These are phyloP conservation scores for Microthlaspi erraticum DNA, from an alignment of 345 rosid genomes.

Conservation along the genomic window DNA sequence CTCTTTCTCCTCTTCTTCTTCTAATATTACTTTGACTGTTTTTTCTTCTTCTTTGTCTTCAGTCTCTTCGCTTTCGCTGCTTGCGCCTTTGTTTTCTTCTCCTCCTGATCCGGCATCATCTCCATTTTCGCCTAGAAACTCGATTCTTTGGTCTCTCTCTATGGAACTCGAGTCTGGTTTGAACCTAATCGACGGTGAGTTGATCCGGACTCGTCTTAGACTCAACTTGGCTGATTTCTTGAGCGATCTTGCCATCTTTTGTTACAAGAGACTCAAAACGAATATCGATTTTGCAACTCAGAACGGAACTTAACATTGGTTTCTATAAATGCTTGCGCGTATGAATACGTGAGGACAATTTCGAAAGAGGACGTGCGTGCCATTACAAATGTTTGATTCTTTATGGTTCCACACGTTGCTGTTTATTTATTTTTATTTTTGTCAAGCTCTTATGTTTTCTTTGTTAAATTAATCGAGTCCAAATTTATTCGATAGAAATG, in stretches of 20 bases:
- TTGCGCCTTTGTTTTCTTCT: slow-evolving; percentile 33
- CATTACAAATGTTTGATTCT: slow-evolving; percentile 36
- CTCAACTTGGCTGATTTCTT: slow-evolving; percentile 54
- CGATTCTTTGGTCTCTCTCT: slow-evolving; percentile 55
- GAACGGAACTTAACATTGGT: slow-evolving; percentile 15
- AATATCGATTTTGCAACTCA: slow-evolving; percentile 13
- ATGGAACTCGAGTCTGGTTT: slow-evolving; percentile 44
- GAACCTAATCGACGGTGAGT: slow-evolving; percentile 54
- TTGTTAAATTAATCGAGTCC: background rate
- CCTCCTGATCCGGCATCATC: slow-evolving; percentile 33
- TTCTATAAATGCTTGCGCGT: slow-evolving; percentile 32
- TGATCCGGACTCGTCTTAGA: slow-evolving; percentile 49
- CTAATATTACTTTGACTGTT: slow-evolving; percentile 19
- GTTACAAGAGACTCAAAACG: background rate
- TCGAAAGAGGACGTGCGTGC: slow-evolving; percentile 42
- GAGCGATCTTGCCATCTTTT: slow-evolving; percentile 42
- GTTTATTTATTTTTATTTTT: background rate
- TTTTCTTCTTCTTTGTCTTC: slow-evolving; percentile 40
- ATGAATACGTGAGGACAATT: slow-evolving; percentile 29
- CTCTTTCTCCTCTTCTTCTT: slow-evolving; percentile 20
- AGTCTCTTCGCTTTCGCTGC: slow-evolving; percentile 16
- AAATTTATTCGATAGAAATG: background rate
- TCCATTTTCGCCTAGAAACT: slow-evolving; percentile 50
- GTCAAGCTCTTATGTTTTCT: slow-evolving; percentile 2
- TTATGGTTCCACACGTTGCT: slow-evolving; percentile 44